phyloP scores from a whole-genome alignment of 257 asterid genomes.

The Fraxinus pennsylvanica region DNA sequence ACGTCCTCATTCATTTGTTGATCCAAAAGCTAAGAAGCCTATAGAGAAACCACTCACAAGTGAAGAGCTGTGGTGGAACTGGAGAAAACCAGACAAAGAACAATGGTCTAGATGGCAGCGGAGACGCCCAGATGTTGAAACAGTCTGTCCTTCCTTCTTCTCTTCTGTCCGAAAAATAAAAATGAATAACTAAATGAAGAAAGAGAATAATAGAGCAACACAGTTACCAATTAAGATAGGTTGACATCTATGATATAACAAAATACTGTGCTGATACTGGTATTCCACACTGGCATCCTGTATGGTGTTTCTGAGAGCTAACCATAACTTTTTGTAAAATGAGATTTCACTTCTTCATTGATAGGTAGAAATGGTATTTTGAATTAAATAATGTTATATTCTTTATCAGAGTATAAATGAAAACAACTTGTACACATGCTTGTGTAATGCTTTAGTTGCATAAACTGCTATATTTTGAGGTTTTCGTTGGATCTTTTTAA shows the following conservation, averaged over 20 bases:
- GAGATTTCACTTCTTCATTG: conserved; percentile 9
- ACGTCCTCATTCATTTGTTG: conserved; percentile 78
- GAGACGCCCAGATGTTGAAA: conserved; percentile 91
- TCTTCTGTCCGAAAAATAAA: conserved; percentile 5
- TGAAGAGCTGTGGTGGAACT: conserved; percentile 97
- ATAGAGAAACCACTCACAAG: conserved; percentile 66
- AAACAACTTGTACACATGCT: not conserved
- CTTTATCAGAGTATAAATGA: not conserved
- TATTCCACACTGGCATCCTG: not conserved
- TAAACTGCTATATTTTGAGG: not conserved
- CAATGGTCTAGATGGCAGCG: conserved; percentile 99
- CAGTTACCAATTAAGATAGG: not conserved
- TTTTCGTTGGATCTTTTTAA: conserved; percentile 3
- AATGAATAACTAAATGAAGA: not conserved
- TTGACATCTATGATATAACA: not conserved
- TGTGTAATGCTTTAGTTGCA: not conserved
- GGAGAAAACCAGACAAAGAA: conserved; percentile 90
- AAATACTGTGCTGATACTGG: not conserved
- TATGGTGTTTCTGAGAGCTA: not conserved
- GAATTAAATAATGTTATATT: not conserved
- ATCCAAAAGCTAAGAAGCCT: conserved; percentile 70
- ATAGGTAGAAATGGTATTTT: not conserved
- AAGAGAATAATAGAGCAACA: conserved; percentile 2
- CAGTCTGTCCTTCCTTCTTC: conserved; percentile 50
- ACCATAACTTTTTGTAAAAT: not conserved